These are phyloP conservation scores for Alternaria triticimaculans DNA, from an alignment of 2,329 filamentous ascomycete genomes.

Conservation along the genomic window DNA sequence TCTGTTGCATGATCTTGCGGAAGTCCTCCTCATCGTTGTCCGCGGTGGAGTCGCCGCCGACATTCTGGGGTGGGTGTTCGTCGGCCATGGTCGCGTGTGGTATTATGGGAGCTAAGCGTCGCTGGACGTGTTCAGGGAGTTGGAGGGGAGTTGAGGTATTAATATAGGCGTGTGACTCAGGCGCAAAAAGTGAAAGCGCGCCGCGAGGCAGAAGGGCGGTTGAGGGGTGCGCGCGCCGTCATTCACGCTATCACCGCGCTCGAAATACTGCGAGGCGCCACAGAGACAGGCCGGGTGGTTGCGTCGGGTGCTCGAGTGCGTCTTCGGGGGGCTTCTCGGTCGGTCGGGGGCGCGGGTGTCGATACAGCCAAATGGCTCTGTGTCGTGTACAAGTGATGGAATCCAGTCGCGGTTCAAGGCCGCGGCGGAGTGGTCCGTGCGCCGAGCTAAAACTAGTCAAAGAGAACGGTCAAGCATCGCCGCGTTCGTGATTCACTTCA, in stretches of 20 bases:
- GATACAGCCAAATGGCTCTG: slow-evolving; percentile 22
- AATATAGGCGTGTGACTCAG: slow-evolving; percentile 5
- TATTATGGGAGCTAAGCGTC: not conserved
- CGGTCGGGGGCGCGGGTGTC: slow-evolving; percentile 5
- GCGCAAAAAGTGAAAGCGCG: slow-evolving; percentile 19
- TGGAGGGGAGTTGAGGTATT: not conserved
- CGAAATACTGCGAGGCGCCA: not conserved
- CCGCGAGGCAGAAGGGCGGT: slow-evolving; percentile 21
- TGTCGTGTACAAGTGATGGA: slow-evolving; percentile 29
- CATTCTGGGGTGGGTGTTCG: slow-evolving; percentile 17
- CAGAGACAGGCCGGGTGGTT: not conserved
- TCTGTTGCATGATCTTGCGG: slow-evolving; percentile 26
- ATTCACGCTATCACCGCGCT: slow-evolving; percentile 26
- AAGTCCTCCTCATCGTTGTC: slow-evolving; percentile 40
- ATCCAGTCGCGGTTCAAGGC: slow-evolving; percentile 9
- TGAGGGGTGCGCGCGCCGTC: slow-evolving; percentile 26
- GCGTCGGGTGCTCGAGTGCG: not conserved
- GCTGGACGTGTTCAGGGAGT: not conserved
- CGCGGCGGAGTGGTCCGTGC: slow-evolving; percentile 17
- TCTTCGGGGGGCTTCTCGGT: not conserved
- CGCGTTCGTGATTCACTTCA: not conserved
- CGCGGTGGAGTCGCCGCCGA: slow-evolving; percentile 18
- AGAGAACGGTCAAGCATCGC: not conserved
- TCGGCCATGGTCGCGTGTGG: slow-evolving; percentile 35
- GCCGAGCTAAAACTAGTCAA: not conserved